Percentiles rank a stretch among this genome's conserved stretches.
Conservation (phyloP, 371 early-diverging fungal genomes). For the Mucor irregularis region DNA sequence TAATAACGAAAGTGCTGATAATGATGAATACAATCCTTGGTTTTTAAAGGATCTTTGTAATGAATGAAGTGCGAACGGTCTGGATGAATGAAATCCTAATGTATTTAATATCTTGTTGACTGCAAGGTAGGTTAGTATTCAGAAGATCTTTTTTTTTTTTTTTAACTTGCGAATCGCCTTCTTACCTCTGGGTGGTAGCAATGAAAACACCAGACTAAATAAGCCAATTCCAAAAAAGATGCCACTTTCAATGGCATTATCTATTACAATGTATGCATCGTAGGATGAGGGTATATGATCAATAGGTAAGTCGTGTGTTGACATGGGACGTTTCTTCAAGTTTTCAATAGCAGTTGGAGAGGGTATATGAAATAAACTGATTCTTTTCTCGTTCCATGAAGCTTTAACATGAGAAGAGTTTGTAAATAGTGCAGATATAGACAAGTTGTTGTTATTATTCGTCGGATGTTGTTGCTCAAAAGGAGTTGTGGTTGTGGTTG, state of each 20-base stretch:
- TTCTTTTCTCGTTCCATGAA: conserved; percentile 31
- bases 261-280: conserved; percentile 5
- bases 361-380: conserved; percentile 23
- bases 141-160: no score
- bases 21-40: conserved; percentile 38
- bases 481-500: neutral
- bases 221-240: conserved; percentile 49
- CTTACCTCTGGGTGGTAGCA: conserved; percentile 49
- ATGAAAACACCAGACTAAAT: conserved; percentile 48
- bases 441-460: neutral
- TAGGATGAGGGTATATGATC: neutral
- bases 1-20: conserved; percentile 42
- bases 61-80: conserved; percentile 48
- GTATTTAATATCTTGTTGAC: conserved; percentile 48
- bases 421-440: conserved; percentile 1
- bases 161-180: no score
- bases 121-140: conserved; percentile 7
- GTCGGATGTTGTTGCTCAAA: conserved; percentile 4
- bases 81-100: conserved; percentile 49
- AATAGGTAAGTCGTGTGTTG: neutral
- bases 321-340: conserved; percentile 2
- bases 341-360: neutral
- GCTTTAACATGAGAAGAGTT: conserved; percentile 8
- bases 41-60: conserved; percentile 39
- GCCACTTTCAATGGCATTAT: conserved; percentile 41